Evolutionary conservation across 2,329 filamentous ascomycete genomes (phyloP).

Genomic region (Penicillium psychrosexuale): DNA sequence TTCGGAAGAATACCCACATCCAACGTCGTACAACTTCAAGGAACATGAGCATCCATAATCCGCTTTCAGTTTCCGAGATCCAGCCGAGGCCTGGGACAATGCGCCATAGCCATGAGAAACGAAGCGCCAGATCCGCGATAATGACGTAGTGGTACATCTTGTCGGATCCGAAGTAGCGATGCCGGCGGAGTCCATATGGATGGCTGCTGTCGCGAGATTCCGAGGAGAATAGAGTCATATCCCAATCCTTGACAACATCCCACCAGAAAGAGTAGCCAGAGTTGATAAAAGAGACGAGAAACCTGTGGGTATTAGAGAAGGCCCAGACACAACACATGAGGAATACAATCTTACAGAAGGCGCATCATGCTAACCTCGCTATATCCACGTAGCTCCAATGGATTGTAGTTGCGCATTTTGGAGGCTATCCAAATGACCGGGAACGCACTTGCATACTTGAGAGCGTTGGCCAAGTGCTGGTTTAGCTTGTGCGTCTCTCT

Average conservation of each 20-base stretch:
- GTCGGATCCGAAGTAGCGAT: constrained; percentile 68
- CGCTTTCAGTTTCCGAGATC: constrained; percentile 80
- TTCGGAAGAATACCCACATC: constrained; percentile 95
- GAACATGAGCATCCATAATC: constrained; percentile 82
- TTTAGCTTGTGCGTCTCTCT: constrained; percentile 65
- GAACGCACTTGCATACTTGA: constrained; percentile 92
- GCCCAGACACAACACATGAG: neutral
- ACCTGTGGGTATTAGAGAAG: constrained; percentile 50
- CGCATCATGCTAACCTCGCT: constrained; percentile 56
- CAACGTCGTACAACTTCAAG: constrained; percentile 84
- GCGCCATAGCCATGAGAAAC: constrained; percentile 90
- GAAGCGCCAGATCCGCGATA: constrained; percentile 70
- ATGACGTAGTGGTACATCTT: constrained; percentile 81
- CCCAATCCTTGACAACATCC: constrained; percentile 97
- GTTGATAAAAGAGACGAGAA: constrained; percentile 73
- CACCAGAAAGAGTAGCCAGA: constrained; percentile 97
- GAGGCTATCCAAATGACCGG: constrained; percentile 82
- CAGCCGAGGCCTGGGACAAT: constrained; percentile 77
- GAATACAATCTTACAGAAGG: constrained; percentile 47
- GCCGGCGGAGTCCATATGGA: constrained; percentile 72
- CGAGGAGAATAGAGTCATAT: constrained; percentile 74
- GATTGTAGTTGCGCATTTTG: constrained; percentile 63
- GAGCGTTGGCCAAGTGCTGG: constrained; percentile 86
- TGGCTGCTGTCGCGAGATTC: constrained; percentile 61
- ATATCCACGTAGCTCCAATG: constrained; percentile 48